Evolutionary conservation across 306 rosid genomes (phyloP).

Genomic region (Oemleria cerasiformis): DNA sequence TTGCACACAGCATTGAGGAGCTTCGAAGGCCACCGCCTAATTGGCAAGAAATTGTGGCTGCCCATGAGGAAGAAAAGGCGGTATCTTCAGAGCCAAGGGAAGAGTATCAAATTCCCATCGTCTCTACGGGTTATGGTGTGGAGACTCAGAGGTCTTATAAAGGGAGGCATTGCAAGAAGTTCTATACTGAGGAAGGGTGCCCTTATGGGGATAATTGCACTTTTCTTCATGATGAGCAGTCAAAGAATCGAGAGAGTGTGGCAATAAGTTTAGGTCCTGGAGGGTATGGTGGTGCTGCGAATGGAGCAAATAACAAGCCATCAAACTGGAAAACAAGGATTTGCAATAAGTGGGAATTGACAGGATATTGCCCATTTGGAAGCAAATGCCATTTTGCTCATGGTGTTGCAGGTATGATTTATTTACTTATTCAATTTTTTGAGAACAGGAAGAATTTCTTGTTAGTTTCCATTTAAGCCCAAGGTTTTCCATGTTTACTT

Average conservation of each 20-base stretch:
- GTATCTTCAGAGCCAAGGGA: constrained; percentile 64
- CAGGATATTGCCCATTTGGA: constrained; percentile 98
- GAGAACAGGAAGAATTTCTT: not conserved
- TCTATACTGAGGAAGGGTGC: constrained; percentile 94
- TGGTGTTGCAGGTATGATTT: constrained; percentile 76
- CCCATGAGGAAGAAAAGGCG: constrained; percentile 77
- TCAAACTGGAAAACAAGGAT: constrained; percentile 98
- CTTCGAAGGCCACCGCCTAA: constrained; percentile 92
- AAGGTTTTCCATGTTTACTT: not conserved
- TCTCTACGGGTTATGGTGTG: constrained; percentile 47
- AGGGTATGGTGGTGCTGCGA: constrained; percentile 66
- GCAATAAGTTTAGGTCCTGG: constrained; percentile 98
- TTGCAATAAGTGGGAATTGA: constrained; percentile 98
- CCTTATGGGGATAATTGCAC: constrained; percentile 97
- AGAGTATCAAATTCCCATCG: constrained; percentile 91
- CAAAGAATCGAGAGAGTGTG: constrained; percentile 91
- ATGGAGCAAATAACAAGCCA: constrained; percentile 67
- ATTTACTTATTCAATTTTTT: not conserved
- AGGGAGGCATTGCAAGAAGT: constrained; percentile 97
- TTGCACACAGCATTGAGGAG: constrained; percentile 97
- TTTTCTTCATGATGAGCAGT: constrained; percentile 92
- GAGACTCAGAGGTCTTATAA: constrained; percentile 77
- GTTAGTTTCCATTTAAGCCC: not conserved
- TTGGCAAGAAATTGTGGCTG: constrained; percentile 99
- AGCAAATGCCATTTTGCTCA: constrained; percentile 98